These are phyloP conservation scores for Didymella pinodella DNA, from an alignment of 2,329 filamentous ascomycete species.

Conservation along the genomic window DNA sequence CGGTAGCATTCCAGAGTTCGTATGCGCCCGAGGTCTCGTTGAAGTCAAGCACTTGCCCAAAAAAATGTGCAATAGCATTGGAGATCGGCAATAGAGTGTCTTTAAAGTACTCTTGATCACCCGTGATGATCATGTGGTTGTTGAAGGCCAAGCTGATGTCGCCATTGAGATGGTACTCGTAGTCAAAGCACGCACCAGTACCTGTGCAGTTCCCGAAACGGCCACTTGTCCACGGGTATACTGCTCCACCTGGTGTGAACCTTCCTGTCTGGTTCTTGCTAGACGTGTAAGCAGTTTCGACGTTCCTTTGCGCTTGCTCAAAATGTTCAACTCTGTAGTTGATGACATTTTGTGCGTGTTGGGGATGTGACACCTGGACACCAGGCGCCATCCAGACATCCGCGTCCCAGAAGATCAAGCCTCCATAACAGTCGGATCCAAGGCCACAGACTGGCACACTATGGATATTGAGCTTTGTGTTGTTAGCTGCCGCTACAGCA, in stretches of 20 bases:
- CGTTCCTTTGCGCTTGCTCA: conserved; percentile 67
- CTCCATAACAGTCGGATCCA: conserved; percentile 72
- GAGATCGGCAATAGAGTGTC: conserved; percentile 68
- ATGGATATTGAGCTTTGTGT: conserved; percentile 64
- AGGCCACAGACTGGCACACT: conserved; percentile 74
- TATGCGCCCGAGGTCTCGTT: conserved; percentile 57
- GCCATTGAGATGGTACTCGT: conserved; percentile 75
- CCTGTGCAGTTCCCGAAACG: conserved; percentile 73
- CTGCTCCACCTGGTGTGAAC: conserved; percentile 66
- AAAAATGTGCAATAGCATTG: conserved; percentile 69
- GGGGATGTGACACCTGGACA: conserved; percentile 68
- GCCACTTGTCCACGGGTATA: conserved; percentile 74
- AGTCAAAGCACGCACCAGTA: conserved; percentile 70
- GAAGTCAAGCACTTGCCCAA: conserved; percentile 65
- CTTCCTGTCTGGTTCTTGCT: conserved; percentile 66
- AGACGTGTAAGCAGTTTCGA: conserved; percentile 62
- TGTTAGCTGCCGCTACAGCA: conserved; percentile 60
- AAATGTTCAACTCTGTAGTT: conserved; percentile 69
- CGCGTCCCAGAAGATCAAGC: conserved; percentile 71
- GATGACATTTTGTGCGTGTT: conserved; percentile 68
- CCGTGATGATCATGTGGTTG: conserved; percentile 68
- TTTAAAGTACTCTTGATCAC: conserved; percentile 65
- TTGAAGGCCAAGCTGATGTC: conserved; percentile 71
- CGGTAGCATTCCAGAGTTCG: conserved; percentile 66
- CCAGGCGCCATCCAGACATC: conserved; percentile 75